Base-by-base conservation (phyloP, 2,329 filamentous ascomycete species). In the Sporothrix mexicana region DNA sequence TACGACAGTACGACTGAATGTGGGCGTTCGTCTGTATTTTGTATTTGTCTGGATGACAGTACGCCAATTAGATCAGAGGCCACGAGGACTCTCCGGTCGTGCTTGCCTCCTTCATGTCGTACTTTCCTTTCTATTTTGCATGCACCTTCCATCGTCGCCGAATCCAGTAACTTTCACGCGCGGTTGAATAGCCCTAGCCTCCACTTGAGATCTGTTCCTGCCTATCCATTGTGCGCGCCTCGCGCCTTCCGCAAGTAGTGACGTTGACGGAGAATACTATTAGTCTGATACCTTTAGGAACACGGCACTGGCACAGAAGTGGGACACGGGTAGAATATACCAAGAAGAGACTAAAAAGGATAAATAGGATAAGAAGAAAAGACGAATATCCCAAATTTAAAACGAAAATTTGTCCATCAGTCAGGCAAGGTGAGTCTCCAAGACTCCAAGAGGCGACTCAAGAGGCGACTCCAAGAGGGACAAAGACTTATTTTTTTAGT, bases 111-210 rank as follows among this genome's bases (percentile, higher is more conserved):
- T 36, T 36, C 30, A 36, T 5, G 30, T 36, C 30, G 30, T 36
- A 36, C 30, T 36, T 36, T 36, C 30, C 30, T 36, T 36, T 5
- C 2, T 5, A 5, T 5, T 36, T 5, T 36, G 30, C 30, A 36
- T 36, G 30, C 30, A 36, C 30, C 2, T 36, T 36, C 30, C 30
- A 36, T 36, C 30, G 7, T 36, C 30, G 30, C 51, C 51, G 3
- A 69, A 69, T 57, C 20, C n/a, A 69, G 67, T 59, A 69, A 61
- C 36, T 61, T 53, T 20, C 53, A 41, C 68, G 36, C 59, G 59
- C 12, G 67, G 66, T 13, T 30, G 30, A 15, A 23, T 59, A 49
- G n/a, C 51, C 61, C 25, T 25, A 25, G 61, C n/a, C 30, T 36
- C 30, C 30, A 36, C 30, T 36, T 36, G 30, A 12, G 6, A 23